Evolutionary conservation across 768 basidiomycete species (phyloP), one percentile per base, ranked within the genome.

Genomic region (Guyanaporus albipodus): DNA sequence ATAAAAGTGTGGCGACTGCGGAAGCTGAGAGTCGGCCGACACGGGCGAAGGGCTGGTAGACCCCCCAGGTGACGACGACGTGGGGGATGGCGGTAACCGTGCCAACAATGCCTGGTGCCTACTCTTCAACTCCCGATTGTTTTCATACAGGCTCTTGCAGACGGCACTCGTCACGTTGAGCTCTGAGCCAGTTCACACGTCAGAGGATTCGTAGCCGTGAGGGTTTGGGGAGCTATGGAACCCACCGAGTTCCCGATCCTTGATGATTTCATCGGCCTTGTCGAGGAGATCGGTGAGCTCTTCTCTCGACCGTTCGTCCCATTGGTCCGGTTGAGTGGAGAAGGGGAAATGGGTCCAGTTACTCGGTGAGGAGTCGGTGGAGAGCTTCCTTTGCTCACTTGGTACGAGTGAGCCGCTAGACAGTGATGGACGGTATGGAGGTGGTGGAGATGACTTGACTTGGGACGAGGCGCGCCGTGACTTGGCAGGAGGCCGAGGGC

Each of bases 191-290:
- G 14, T 22, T 11, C 82, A 48, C 37, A 44, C 27, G 46, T 49
- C 48, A 52, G 34, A 53, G 46, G 46, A 34, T 48, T 46, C 41
- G 36, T 31, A 27, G 22, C 24, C 29, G 18, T 7, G n/a, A 31
- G 15, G 31, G 29, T 38, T 26, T 23, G 19, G 22, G 35, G 48
- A 37, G 42, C 27, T 17, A 49, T 23, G 38, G n/a, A 11, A 53
- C 81, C 40, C 61, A 87, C 90, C 88, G 53, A 76, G 77, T 67
- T 87, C 88, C 31, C 89, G 74, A 48, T 82, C 80, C 61, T 80
- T 84, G 53, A 92, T 90, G 38, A 91, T 70, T 49, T 71, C 79
- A 52, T 85, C 84, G 0, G 88, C 90, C 61, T 83, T 82, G 36
- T 80, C 67, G 28, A 92, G 74, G 34, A 91, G 70, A 34, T 76